A percentile compares a stretch with the other conserved stretches of the same genome.
These are phyloP conservation scores for Monosporozyma aerobia DNA, from an alignment of 805 yeast genomes.

Conservation along the genomic window DNA sequence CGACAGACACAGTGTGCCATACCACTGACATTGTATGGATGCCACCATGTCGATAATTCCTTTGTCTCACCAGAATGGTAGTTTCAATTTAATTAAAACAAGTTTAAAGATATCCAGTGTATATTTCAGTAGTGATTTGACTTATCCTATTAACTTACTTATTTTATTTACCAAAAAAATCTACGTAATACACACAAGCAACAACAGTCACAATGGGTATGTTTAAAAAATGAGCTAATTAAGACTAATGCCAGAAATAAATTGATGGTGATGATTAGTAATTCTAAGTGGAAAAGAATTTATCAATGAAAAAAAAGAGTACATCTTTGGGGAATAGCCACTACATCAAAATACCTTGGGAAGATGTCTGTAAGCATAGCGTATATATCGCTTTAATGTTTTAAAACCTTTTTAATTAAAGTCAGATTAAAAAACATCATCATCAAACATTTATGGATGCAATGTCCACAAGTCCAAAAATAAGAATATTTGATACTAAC, in stretches of 20 bases:
- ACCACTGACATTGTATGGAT: background rate
- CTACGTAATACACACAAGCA: slow-evolving; percentile 6
- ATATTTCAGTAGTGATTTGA: background rate
- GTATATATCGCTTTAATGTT: no score
- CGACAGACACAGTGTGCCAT: background rate
- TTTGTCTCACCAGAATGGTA: background rate
- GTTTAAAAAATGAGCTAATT: background rate
- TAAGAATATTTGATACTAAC: slow-evolving; percentile 2
- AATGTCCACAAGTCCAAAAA: background rate
- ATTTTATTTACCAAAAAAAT: background rate
- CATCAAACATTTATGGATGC: background rate
- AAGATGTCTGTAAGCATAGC: no score
- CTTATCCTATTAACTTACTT: background rate
- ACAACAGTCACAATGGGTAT: slow-evolving; percentile 13
- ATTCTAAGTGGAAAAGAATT: background rate
- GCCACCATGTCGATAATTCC: background rate
- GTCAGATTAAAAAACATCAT: background rate
- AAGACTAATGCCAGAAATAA: background rate
- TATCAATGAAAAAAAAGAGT: no score
- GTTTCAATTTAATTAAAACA: background rate
- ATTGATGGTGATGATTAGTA: background rate
- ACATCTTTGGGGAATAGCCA: no score
- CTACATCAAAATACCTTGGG: no score
- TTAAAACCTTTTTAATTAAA: no score
- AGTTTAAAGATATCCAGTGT: background rate